Percentiles rank a stretch among this genome's conserved stretches.
These are phyloP conservation scores for Amanita polypyramis DNA, from an alignment of 768 basidiomycete species.

Conservation along the genomic window DNA sequence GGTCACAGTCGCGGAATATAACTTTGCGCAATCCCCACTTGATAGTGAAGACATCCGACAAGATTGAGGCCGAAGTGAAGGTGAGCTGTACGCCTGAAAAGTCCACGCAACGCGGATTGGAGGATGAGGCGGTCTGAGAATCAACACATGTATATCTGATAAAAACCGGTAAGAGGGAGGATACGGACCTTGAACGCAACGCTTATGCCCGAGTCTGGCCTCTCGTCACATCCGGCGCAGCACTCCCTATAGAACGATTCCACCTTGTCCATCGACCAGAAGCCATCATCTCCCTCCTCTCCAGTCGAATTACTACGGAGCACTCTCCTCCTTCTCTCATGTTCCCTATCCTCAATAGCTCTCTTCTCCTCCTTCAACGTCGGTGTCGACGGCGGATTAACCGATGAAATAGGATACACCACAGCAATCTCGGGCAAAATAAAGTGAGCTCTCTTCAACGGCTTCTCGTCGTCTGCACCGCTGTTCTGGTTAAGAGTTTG, in stretches of 20 bases:
- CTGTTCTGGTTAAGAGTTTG: slow-evolving; percentile 26
- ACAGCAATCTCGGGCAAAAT: slow-evolving; percentile 79
- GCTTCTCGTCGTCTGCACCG: slow-evolving; percentile 30
- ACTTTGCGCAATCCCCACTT: slow-evolving; percentile 90
- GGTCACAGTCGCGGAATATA: slow-evolving; percentile 75
- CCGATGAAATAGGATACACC: slow-evolving; percentile 82
- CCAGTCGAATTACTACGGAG: slow-evolving; percentile 43
- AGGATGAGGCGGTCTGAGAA: slow-evolving; percentile 37
- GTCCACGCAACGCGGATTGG: slow-evolving; percentile 62
- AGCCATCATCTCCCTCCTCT: slow-evolving; percentile 37
- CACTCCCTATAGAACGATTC: slow-evolving; percentile 84
- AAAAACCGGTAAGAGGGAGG: neutral
- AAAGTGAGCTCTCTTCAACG: slow-evolving; percentile 85
- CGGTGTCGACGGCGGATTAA: slow-evolving; percentile 76
- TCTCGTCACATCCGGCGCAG: slow-evolving; percentile 67
- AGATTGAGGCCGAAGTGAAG: slow-evolving; percentile 56
- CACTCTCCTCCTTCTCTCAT: slow-evolving; percentile 54
- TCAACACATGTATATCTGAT: neutral
- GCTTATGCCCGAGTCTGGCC: slow-evolving; percentile 54
- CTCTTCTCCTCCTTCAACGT: slow-evolving; percentile 73
- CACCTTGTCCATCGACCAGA: slow-evolving; percentile 83
- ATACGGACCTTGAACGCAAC: slow-evolving; percentile 55
- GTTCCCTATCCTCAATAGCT: slow-evolving; percentile 68
- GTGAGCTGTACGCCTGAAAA: slow-evolving; percentile 74
- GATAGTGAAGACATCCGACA: slow-evolving; percentile 85